Evolutionary conservation across 2,329 filamentous ascomycete species (phyloP).

Genomic region (Fusarium verticillioides): DNA sequence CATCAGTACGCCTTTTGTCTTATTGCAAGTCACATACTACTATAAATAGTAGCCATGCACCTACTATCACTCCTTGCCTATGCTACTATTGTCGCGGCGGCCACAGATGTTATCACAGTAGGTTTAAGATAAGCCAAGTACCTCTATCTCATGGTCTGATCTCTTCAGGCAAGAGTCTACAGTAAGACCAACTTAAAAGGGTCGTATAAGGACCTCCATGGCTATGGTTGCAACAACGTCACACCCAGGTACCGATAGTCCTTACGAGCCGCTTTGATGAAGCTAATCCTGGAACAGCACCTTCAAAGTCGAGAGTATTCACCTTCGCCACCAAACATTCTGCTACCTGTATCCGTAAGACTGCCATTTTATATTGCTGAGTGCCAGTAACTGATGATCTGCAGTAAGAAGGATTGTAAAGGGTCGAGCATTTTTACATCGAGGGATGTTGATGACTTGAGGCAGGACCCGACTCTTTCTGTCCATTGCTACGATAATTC

Average conservation of each 20-base stretch:
- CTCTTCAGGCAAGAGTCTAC: neutral
- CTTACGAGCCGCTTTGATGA: fast-evolving
- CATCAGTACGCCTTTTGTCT: too few relatives aligned
- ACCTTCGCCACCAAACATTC: neutral
- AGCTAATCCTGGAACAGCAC: neutral
- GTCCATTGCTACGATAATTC: neutral
- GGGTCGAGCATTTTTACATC: neutral
- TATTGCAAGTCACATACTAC: too few relatives aligned
- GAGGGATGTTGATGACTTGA: neutral
- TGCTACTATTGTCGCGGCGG: neutral
- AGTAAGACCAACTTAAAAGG: neutral
- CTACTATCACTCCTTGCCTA: neutral
- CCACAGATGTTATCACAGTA: neutral
- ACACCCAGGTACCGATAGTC: neutral
- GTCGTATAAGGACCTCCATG: neutral
- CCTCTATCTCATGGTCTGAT: fast-evolving
- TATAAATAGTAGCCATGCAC: neutral
- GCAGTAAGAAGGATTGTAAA: neutral
- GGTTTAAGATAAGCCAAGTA: fast-evolving
- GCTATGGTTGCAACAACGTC: neutral
- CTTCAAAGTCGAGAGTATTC: neutral
- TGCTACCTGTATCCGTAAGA: neutral
- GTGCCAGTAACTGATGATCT: neutral
- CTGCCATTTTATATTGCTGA: fast-evolving
- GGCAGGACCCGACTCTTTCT: neutral